phyloP scores from a whole-genome alignment of 139 green algal species.

The Prasinococcaceae sp. region DNA sequence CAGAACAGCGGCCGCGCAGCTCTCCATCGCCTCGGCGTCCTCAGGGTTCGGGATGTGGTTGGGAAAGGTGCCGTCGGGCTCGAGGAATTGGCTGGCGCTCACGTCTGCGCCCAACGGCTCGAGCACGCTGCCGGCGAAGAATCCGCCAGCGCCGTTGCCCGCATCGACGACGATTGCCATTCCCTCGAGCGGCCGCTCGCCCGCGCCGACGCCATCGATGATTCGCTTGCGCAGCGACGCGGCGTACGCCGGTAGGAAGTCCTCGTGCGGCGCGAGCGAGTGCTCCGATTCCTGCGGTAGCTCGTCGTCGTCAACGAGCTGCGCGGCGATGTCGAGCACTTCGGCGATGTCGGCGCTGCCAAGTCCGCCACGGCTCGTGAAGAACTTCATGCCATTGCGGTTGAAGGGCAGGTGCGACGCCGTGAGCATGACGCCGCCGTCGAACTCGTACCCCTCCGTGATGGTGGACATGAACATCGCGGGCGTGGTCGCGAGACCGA shows the following conservation, averaged over 20 bases:
- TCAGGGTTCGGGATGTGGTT: constrained; percentile 92
- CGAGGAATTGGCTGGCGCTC: constrained; percentile 66
- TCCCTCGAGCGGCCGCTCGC: constrained; percentile 18
- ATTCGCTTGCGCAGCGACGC: not conserved
- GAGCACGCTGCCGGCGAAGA: constrained; percentile 71
- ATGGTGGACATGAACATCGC: constrained; percentile 90
- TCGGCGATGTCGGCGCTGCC: constrained; percentile 68
- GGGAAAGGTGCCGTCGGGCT: constrained; percentile 85
- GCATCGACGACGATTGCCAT: constrained; percentile 48
- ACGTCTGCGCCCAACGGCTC: constrained; percentile 75
- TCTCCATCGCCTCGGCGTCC: constrained; percentile 67
- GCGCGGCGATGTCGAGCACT: constrained; percentile 45
- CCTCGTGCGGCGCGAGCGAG: too few relatives aligned
- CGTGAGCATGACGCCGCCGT: constrained; percentile 20
- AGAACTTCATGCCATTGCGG: constrained; percentile 57
- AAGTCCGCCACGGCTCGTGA: constrained; percentile 44
- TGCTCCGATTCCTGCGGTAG: not conserved
- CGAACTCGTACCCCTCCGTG: constrained; percentile 7
- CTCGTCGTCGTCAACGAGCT: constrained; percentile 5
- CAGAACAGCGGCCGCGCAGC: constrained; percentile 33
- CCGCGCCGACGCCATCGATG: not conserved
- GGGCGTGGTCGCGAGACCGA: constrained; percentile 77
- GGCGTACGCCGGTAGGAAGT: not conserved
- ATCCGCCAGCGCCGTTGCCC: constrained; percentile 75
- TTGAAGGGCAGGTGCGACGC: constrained; percentile 43